These are phyloP conservation scores for Vaccinium myrtillus DNA, from an alignment of 148 eudicot species.

Conservation along the genomic window DNA sequence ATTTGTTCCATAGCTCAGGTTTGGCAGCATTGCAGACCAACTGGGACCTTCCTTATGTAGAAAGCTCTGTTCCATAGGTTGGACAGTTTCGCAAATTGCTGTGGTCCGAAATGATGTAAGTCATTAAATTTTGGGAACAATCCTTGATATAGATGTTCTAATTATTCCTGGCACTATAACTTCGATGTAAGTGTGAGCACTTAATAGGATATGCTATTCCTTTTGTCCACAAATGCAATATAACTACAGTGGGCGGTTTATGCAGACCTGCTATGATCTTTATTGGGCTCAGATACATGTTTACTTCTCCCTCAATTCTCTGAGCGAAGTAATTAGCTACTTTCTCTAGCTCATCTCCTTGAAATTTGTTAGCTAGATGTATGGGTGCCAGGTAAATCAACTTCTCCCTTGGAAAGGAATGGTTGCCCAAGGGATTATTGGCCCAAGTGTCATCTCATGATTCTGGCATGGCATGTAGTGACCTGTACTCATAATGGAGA, in stretches of 20 bases:
- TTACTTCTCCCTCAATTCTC: not conserved
- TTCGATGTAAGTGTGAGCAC: not conserved
- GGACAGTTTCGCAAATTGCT: conserved; percentile 68
- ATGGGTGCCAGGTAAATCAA: not conserved
- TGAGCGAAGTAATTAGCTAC: not conserved
- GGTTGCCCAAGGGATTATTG: not conserved
- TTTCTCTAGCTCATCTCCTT: not conserved
- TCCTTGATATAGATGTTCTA: not conserved
- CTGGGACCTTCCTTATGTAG: conserved; percentile 67
- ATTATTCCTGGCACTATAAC: not conserved
- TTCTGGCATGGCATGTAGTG: not conserved
- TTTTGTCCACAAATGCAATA: not conserved
- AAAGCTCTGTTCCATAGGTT: conserved; percentile 84
- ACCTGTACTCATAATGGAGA: not conserved
- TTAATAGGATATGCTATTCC: not conserved
- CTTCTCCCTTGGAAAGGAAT: not conserved
- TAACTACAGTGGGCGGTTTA: not conserved
- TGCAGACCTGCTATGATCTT: not conserved
- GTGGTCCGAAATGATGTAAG: conserved; percentile 81
- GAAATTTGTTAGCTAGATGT: not conserved
- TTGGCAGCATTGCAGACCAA: conserved; percentile 72
- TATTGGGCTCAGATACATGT: not conserved
- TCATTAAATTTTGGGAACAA: not conserved
- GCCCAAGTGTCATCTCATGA: not conserved
- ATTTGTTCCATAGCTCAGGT: conserved; percentile 83